Evolutionary conservation across 2,329 filamentous ascomycete genomes (phyloP), one percentile per base, ranked within the genome.

Genomic region (Colletotrichum sansevieriae): DNA sequence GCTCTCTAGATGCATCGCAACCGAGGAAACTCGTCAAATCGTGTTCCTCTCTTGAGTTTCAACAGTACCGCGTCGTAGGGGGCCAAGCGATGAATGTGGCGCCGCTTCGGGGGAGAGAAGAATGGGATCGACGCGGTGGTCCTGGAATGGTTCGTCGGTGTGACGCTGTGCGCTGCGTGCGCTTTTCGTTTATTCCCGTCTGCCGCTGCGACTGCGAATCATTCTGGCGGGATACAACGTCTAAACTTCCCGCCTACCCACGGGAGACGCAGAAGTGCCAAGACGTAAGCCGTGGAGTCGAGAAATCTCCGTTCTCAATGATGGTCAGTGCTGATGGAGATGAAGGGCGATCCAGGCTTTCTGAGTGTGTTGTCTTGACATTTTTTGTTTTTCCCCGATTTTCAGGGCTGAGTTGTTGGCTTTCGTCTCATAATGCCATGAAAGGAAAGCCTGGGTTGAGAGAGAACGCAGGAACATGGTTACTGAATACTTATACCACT

Each of bases 41-140:
- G 29, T 54, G 13, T 18, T 54, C 13, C n/a, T 51, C 20, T 22
- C 20, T 18, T n/a, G 15, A 3, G 6, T 22, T 29, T 29, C 13
- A n/a, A 8, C 25, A 29, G 13, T 22, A 25, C 11, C 51, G 18
- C 33, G 29, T 20, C 22, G 13, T n/a, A 29, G 49, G 63, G 57
- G 39, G 20, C 49, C 6, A 65, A n/a, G 37, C 29, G 43, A 25
- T 25, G 25, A 5, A 25, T 25, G 59, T 49, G 59, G 59, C 59
- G 43, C 43, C 63, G 49, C 41, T 64, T 52, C 39, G 25, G 56
- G 22, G 29, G 35, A 35, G 65, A 58, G 37, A 67, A 64, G 37
- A 67, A 64, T 67, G 65, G 52, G 65, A 68, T 68, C 60, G 65
- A 51, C 65, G 51, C 43, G 49, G 47, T 43, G 44, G 52, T 37